A percentile compares a stretch with the other conserved stretches of the same genome.
These are phyloP conservation scores for Cyclocybe cylindracea DNA, from an alignment of 768 basidiomycete species.

Conservation along the genomic window DNA sequence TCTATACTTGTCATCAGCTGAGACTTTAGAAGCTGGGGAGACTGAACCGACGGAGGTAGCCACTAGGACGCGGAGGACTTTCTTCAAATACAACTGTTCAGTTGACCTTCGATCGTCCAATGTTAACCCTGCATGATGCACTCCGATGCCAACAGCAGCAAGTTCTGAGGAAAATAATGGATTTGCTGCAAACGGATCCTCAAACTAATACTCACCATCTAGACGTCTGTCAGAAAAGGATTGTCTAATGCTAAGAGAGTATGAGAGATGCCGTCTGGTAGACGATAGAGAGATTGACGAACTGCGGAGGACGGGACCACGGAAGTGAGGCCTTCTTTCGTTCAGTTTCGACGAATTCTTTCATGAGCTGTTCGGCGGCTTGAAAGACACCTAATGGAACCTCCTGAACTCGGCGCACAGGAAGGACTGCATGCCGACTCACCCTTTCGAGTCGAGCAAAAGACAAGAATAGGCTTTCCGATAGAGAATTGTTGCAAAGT, in stretches of 20 bases:
- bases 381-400: slow-evolving; percentile 47
- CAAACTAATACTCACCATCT: slow-evolving; percentile 41
- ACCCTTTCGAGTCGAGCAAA: slow-evolving; percentile 90
- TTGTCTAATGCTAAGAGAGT: slow-evolving; percentile 46
- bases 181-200: background rate
- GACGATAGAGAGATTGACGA: slow-evolving; percentile 6
- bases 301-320: slow-evolving; percentile 69
- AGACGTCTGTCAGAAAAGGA: slow-evolving; percentile 70
- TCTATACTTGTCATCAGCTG: slow-evolving; percentile 45
- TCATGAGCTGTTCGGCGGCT: slow-evolving; percentile 78
- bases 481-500: slow-evolving; percentile 72
- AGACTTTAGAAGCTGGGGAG: background rate
- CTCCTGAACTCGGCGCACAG: background rate
- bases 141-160: slow-evolving; percentile 74
- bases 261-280: background rate
- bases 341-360: slow-evolving; percentile 64
- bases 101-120: slow-evolving; percentile 70
- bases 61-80: slow-evolving; percentile 65
- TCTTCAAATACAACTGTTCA: slow-evolving; percentile 73
- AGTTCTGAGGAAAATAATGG: slow-evolving; percentile 43
- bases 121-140: slow-evolving; percentile 89
- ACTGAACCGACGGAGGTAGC: slow-evolving; percentile 73
- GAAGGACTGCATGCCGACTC: background rate
- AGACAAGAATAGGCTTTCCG: slow-evolving; percentile 86
- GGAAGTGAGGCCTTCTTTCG: slow-evolving; percentile 54